These are phyloP conservation scores for Sugiyamaella mastotermitis DNA, from an alignment of 805 yeast species.

Conservation along the genomic window DNA sequence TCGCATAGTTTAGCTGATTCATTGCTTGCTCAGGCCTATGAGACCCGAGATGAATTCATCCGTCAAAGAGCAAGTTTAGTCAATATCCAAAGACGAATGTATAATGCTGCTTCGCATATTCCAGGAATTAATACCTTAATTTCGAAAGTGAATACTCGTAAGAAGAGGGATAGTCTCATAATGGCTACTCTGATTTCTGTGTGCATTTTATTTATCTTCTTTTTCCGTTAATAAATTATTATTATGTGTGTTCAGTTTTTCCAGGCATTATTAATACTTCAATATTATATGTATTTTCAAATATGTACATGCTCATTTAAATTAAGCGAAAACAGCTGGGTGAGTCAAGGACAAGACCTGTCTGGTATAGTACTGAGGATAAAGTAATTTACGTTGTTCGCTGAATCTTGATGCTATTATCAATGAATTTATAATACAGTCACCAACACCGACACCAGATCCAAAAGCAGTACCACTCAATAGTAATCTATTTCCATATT, in stretches of 20 bases:
- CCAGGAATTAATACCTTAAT: slow-evolving; percentile 81
- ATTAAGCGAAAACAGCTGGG: slow-evolving; percentile 23
- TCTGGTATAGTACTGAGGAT: slow-evolving; percentile 26
- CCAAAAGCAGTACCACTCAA: slow-evolving; percentile 79
- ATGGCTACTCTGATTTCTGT: slow-evolving; percentile 64
- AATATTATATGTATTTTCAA: not conserved
- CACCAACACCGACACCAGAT: slow-evolving; percentile 84
- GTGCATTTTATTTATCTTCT: slow-evolving; percentile 66
- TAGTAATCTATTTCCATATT: slow-evolving; percentile 39
- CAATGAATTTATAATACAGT: slow-evolving; percentile 63
- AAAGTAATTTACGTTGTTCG: slow-evolving; percentile 26
- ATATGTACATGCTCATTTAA: not conserved
- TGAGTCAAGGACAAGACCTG: slow-evolving; percentile 23
- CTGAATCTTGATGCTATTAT: slow-evolving; percentile 44
- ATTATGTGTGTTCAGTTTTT: not conserved
- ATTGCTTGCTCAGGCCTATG: slow-evolving; percentile 76
- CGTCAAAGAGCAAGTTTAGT: slow-evolving; percentile 63
- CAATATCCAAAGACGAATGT: slow-evolving; percentile 57
- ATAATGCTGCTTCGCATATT: slow-evolving; percentile 55
- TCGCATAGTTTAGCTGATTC: slow-evolving; percentile 75
- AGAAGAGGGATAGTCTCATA: slow-evolving; percentile 83
- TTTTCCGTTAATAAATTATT: slow-evolving; percentile 33
- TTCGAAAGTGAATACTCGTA: slow-evolving; percentile 76
- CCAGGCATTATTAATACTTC: not conserved
- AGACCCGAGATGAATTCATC: slow-evolving; percentile 78